These are phyloP conservation scores for Yarrowia divulgata DNA, from an alignment of 805 yeast genomes.

Conservation along the genomic window DNA sequence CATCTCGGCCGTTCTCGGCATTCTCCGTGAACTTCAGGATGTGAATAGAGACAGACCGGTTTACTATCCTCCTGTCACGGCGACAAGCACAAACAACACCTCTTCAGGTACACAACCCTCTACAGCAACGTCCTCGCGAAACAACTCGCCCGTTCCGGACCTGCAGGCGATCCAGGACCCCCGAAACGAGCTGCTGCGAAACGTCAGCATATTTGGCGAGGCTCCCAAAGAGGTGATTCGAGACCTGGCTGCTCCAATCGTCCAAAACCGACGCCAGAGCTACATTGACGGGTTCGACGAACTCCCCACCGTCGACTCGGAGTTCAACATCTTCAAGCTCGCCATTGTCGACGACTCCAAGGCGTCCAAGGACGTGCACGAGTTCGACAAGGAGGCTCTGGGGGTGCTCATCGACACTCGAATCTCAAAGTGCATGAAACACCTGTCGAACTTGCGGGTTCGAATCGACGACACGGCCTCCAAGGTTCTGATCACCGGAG, in stretches of 20 bases:
- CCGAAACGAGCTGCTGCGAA: conserved; percentile 4
- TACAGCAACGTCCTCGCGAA: neutral
- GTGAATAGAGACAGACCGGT: conserved; percentile 47
- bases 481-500: conserved; percentile 96
- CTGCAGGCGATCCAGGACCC: conserved; percentile 19
- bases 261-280: conserved; percentile 19
- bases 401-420: conserved; percentile 75
- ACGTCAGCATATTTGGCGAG: conserved; percentile 32
- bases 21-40: conserved; percentile 48
- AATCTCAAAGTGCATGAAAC: conserved; percentile 68
- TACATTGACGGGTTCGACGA: conserved; percentile 30
- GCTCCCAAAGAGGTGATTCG: conserved; percentile 1
- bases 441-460: conserved; percentile 72
- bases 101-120: neutral
- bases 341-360: conserved; percentile 57
- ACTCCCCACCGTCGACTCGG: conserved; percentile 42
- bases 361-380: conserved; percentile 56
- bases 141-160: conserved; percentile 12
- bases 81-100: no score
- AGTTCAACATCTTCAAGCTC: conserved; percentile 68
- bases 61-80: conserved; percentile 46
- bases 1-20: conserved; percentile 46
- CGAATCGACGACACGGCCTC: conserved; percentile 91
- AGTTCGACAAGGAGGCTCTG: conserved; percentile 71
- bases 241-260: neutral